Evolutionary conservation across 2,329 filamentous ascomycete species (phyloP), one percentile per base, ranked within the genome.

Genomic region (Cladosporium sp.): DNA sequence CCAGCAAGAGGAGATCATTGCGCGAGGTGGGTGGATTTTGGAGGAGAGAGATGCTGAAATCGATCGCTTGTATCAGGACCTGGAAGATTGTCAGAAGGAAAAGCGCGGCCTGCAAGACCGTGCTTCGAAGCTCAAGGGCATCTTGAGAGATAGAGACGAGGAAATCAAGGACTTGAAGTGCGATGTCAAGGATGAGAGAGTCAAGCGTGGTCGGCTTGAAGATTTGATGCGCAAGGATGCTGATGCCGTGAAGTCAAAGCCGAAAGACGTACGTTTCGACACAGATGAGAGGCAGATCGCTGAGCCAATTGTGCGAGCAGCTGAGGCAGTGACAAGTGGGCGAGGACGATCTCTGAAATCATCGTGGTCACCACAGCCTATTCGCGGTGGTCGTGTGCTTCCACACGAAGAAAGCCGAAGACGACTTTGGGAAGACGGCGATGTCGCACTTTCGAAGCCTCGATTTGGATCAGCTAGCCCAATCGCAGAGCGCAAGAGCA

Each of bases 1-100:
- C 16, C 16, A 39, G 4, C 48, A 50, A 22, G 39, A 50, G 15
- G 25, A 36, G 18, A 38, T 50, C 33, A 50, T 50, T 30, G 48
- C 40, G 11, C 39, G 33, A 16, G 48, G 48, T 9, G 33, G 30
- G 33, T 15, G 16, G 22, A 50, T 50, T 8, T 33, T 50, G 15
- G n/a, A 50, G 15, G 32, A 43, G 8, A 22, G 48, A 12, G 48
- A 50, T 25, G 48, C 39, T 12, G 48, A 50, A 18, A 38, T 43
- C 12, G 48, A 50, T 12, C 22, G 32, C 2, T 27, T 43, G 15
- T n/a, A 32, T 19, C 11, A 15, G 11, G 35, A 18, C 15, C 16
- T 43, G 9, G 33, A 27, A 11, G 39, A 43, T 2, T 30, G 18
- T 8, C 12, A 43, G 35, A 30, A 18, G 7, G 20, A 20, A 4